Percentiles rank a stretch among this genome's conserved stretches.
phyloP scores from a whole-genome alignment of 108 stramenopile species.

The Nannochloropsis salina region DNA sequence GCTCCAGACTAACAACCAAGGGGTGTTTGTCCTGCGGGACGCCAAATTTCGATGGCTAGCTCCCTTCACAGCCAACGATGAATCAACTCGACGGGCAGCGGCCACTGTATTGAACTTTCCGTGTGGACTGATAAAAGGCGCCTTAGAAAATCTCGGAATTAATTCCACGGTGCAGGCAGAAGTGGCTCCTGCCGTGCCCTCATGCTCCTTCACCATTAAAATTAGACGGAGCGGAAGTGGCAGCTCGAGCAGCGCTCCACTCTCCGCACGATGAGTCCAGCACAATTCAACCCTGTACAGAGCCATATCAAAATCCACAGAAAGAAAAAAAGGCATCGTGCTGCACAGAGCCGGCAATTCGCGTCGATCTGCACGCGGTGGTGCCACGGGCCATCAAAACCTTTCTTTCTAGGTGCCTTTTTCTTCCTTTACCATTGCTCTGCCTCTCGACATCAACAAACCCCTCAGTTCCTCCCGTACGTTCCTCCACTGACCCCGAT shows the following conservation, averaged over 20 bases:
- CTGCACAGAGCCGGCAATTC: too few relatives aligned
- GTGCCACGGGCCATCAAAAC: too few relatives aligned
- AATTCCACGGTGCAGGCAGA: slow-evolving; percentile 32
- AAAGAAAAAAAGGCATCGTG: too few relatives aligned
- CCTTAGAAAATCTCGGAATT: slow-evolving; percentile 32
- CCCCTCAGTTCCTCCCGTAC: background rate
- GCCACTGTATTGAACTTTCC: slow-evolving; percentile 27
- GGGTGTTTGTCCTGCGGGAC: slow-evolving; percentile 53
- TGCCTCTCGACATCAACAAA: background rate
- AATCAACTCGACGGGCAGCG: slow-evolving; percentile 30
- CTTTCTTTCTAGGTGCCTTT: background rate
- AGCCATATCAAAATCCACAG: too few relatives aligned
- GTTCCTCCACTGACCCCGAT: background rate
- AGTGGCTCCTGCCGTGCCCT: background rate
- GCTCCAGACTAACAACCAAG: slow-evolving; percentile 56
- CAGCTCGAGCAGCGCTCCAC: too few relatives aligned
- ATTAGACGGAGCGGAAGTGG: slow-evolving; percentile 19
- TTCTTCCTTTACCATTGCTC: slow-evolving; percentile 5
- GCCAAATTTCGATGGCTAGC: slow-evolving; percentile 51
- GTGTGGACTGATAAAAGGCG: slow-evolving; percentile 35
- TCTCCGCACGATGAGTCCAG: too few relatives aligned
- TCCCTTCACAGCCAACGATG: slow-evolving; percentile 50
- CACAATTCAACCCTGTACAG: too few relatives aligned
- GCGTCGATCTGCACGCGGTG: too few relatives aligned
- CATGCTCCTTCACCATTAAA: slow-evolving; percentile 8